These are phyloP conservation scores for Curvularia sp. DNA, from an alignment of 2,329 filamentous ascomycete species.

Conservation along the genomic window DNA sequence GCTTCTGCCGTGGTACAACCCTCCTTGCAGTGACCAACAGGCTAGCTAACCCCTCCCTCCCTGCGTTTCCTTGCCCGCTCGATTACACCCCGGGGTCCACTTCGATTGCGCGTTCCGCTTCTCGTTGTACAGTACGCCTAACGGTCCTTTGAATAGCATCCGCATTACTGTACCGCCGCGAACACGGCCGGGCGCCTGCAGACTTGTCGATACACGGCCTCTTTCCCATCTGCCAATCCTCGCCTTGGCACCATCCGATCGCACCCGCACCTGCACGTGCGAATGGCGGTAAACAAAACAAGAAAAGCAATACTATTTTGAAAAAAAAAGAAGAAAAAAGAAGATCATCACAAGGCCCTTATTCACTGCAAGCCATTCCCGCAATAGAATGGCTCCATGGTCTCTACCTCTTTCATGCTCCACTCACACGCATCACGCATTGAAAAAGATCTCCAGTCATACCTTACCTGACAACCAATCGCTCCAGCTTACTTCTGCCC, in stretches of 20 bases:
- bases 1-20: slow-evolving; percentile 6
- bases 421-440: slow-evolving; percentile 1
- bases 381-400: not conserved
- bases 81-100: slow-evolving; percentile 2
- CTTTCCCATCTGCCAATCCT: not conserved
- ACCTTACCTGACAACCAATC: not conserved
- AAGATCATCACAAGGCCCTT: slow-evolving; percentile 2
- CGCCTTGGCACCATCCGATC: not conserved
- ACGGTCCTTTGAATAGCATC: not conserved
- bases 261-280: not conserved
- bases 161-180: not conserved
- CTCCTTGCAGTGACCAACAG: not conserved
- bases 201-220: not conserved
- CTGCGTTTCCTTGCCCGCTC: not conserved
- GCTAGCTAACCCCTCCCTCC: not conserved
- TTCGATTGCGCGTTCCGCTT: not conserved
- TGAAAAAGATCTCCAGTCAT: not conserved
- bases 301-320: too few species aligned
- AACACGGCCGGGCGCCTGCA: not conserved
- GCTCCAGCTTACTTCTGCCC: not conserved
- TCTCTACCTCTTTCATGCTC: not conserved
- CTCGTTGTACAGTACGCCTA: not conserved
- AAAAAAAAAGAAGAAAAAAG: not conserved
- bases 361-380: not conserved
- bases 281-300: not conserved